A percentile compares a stretch with the other conserved stretches of the same genome.
Conservation (phyloP, 176 grass and related monocot species). For the Elymus sibiricus region DNA sequence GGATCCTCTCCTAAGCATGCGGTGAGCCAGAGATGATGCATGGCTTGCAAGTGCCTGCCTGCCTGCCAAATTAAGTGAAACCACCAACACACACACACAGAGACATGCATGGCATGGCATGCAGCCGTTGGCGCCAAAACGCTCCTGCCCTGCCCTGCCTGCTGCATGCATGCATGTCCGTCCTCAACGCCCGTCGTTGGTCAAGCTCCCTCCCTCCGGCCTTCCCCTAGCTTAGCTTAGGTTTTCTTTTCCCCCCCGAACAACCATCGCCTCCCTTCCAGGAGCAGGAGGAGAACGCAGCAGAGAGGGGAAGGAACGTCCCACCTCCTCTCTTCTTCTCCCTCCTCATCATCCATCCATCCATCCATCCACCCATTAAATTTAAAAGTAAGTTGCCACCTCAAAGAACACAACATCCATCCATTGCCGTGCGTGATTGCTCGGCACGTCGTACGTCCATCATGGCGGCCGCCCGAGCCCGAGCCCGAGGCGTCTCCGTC, state of each 20-base stretch:
- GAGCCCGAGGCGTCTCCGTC: background rate
- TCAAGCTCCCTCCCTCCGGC: background rate
- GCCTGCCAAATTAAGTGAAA: background rate
- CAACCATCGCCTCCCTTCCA: too few relatives aligned
- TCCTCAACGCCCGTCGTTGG: background rate
- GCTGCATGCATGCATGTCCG: conserved; percentile 4
- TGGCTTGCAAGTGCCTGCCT: background rate
- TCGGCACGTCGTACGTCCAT: too few relatives aligned
- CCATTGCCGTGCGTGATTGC: background rate
- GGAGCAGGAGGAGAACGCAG: conserved; percentile 43
- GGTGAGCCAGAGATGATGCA: background rate
- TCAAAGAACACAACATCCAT: background rate
- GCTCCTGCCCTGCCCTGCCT: background rate
- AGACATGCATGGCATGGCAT: too few relatives aligned
- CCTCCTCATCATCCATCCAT: conserved; percentile 1
- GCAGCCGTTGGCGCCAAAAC: conserved; percentile 24
- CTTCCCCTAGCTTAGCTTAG: too few relatives aligned
- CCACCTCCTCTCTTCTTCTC: conserved; percentile 48
- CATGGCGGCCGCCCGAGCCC: too few relatives aligned
- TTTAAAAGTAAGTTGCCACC: background rate
- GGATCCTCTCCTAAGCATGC: background rate
- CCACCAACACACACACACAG: background rate
- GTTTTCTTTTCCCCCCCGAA: too few relatives aligned
- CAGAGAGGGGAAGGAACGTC: conserved; percentile 21
- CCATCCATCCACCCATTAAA: too few relatives aligned